Evolutionary conservation across 108 stramenopile species (phyloP), one percentile per base, ranked within the genome.

Genomic region (Epithemia pelagica): DNA sequence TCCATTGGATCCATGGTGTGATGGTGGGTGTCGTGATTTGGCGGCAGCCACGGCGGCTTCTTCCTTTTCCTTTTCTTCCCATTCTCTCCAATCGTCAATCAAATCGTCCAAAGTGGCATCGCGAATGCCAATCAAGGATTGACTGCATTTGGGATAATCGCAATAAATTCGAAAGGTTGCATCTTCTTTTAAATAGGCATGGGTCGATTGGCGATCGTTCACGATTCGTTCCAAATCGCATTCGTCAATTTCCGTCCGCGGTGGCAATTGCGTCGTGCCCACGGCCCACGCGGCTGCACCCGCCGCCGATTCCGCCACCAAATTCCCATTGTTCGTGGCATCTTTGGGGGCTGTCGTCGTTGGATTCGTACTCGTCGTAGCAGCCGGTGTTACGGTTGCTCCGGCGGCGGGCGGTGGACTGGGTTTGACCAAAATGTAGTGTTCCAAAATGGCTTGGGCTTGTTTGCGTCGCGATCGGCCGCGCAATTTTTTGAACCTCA

Each of bases 401-500:
- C 10, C 5, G 5, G 5, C 37, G 10, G 15, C 5, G 10, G 37
- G 37, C 15, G 5, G 10, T 15, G 37, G 15, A 10, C 10, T 10
- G 10, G 37, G 15, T 46, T 46, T 46, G 37, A 46, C 5, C 15
- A 46, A 46, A 46, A 46, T 46, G 37, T 46, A 46, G 15, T 63
- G 62, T 59, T 77, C 56, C 8, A 73, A 57, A 53, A 87, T 85
- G 29, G 27, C 56, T 25, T 64, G 59, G 18, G 86, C 82, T n/a
- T 58, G 56, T 58, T 58, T 27, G 37, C 65, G 69, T 22, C 78
- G 76, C 2, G 76, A 59, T 52, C 85, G 78, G 24, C 66, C 62
- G 52, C 74, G 69, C 26, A 81, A 82, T 53, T 62, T 62, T 56
- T 74, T 69, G 79, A 83, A 88, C 22, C 84, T 74, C 21, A 77